Percentiles rank a stretch among this genome's conserved stretches.
Evolutionary conservation across 2,329 filamentous ascomycete genomes (phyloP).

Genomic region (Sporothrix dimorphospora): DNA sequence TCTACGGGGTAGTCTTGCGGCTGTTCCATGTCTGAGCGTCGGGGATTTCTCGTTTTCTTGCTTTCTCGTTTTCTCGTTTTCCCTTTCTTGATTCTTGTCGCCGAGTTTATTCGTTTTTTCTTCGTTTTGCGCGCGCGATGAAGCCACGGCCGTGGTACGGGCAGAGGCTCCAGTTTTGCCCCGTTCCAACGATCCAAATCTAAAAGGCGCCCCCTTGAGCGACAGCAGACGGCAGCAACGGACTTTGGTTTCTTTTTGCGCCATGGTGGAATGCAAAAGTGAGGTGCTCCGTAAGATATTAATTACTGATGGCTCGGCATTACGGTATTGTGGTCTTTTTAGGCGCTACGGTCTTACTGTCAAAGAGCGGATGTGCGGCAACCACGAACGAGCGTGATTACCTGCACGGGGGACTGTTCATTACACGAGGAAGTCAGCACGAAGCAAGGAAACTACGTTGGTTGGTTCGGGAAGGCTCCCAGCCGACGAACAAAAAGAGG

Average conservation of each 20-base stretch:
- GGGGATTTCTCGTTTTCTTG: neutral
- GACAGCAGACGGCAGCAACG: neutral
- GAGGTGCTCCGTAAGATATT: neutral
- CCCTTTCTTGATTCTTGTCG: neutral
- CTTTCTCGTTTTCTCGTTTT: neutral
- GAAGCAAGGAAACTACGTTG: neutral
- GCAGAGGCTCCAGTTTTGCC: neutral
- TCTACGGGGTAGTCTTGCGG: neutral
- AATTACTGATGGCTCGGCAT: neutral
- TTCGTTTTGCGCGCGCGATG: neutral
- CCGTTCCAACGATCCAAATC: slow-evolving; percentile 8
- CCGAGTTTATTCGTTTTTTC: neutral
- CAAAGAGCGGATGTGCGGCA: neutral
- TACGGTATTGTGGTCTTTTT: slow-evolving; percentile 10
- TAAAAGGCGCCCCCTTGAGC: neutral
- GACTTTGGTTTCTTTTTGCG: neutral
- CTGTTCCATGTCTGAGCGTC: neutral
- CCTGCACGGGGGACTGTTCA: neutral
- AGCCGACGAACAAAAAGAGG: slow-evolving; percentile 8
- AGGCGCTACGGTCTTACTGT: neutral
- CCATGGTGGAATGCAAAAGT: neutral
- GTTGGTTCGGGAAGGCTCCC: slow-evolving; percentile 15
- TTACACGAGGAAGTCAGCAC: neutral
- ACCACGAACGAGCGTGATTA: neutral
- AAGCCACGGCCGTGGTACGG: neutral